Percentiles rank a stretch among this genome's conserved stretches.
Conservation (phyloP, 2,329 filamentous ascomycete species). For the Penicillium sp. region DNA sequence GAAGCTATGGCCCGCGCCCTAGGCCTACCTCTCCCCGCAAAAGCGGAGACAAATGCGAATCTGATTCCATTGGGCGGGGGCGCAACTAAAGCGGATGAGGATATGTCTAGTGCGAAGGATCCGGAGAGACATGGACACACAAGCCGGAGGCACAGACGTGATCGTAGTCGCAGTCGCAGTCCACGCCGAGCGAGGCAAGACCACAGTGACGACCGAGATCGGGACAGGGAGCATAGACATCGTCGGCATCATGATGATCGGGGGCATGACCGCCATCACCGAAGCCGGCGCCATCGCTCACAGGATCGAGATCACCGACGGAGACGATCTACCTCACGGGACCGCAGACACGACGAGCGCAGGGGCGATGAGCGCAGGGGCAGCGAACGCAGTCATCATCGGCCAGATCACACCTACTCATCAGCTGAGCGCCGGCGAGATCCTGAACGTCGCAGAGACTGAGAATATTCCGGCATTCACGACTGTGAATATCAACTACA, state of each 20-base stretch:
- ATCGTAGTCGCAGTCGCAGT: constrained; percentile 34
- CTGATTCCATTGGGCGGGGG: constrained; percentile 58
- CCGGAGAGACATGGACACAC: constrained; percentile 18
- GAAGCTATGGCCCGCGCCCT: constrained; percentile 81
- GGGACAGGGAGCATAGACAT: constrained; percentile 47
- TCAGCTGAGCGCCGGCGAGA: constrained; percentile 22
- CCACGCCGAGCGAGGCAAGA: constrained; percentile 29
- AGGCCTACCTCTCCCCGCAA: constrained; percentile 65
- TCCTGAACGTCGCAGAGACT: constrained; percentile 25
- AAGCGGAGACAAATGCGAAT: constrained; percentile 61
- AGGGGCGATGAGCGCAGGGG: constrained; percentile 21
- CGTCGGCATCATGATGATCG: constrained; percentile 28
- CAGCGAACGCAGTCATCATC: constrained; percentile 20
- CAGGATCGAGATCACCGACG: constrained; percentile 25
- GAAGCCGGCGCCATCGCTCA: constrained; percentile 32
- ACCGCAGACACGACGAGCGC: constrained; percentile 13
- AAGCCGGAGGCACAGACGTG: constrained; percentile 27
- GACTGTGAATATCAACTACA: background rate
- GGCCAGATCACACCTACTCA: constrained; percentile 23
- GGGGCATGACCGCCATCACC: constrained; percentile 27
- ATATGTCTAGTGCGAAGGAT: constrained; percentile 26
- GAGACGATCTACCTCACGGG: constrained; percentile 25
- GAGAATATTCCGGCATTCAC: constrained; percentile 22
- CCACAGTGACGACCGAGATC: constrained; percentile 25
- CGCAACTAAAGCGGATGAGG: constrained; percentile 24